These are phyloP conservation scores for Ogataea degrootiae DNA, from an alignment of 805 yeast species.

Conservation along the genomic window DNA sequence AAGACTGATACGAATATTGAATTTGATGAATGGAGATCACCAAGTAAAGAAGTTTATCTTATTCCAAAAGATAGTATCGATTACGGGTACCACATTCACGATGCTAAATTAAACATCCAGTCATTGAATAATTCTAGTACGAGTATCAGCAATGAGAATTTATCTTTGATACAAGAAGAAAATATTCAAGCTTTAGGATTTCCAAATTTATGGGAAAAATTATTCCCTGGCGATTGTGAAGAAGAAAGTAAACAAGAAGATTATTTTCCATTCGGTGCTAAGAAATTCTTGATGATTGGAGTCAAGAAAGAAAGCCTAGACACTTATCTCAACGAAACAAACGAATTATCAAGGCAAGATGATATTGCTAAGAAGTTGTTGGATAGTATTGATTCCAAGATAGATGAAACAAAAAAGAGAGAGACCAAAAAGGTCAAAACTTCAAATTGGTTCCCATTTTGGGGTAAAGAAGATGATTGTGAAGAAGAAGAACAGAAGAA, in stretches of 20 bases:
- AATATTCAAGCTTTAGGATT: constrained; percentile 25
- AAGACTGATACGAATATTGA: constrained; percentile 13
- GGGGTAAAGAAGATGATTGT: constrained; percentile 9
- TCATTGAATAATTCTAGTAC: background rate
- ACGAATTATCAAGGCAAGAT: background rate
- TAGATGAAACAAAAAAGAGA: background rate
- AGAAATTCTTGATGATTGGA: constrained; percentile 23
- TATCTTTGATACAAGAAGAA: constrained; percentile 21
- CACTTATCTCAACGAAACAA: background rate
- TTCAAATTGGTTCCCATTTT: constrained; percentile 9
- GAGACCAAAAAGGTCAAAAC: background rate
- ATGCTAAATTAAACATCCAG: constrained; percentile 1
- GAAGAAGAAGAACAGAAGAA: constrained; percentile 8
- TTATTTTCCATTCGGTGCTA: constrained; percentile 24
- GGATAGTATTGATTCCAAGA: background rate
- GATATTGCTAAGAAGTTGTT: background rate
- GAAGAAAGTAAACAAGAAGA: constrained; percentile 9
- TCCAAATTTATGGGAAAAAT: constrained; percentile 22
- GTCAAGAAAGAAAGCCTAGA: constrained; percentile 13
- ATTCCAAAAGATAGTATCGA: constrained; percentile 15
- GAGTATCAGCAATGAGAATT: background rate
- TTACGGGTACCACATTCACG: constrained; percentile 11
- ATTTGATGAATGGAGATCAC: constrained; percentile 26
- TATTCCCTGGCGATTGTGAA: constrained; percentile 10
- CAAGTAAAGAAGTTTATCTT: constrained; percentile 19